Conservation (phyloP, 805 yeast species). For the Hanseniaspora pseudoguilliermondii region DNA sequence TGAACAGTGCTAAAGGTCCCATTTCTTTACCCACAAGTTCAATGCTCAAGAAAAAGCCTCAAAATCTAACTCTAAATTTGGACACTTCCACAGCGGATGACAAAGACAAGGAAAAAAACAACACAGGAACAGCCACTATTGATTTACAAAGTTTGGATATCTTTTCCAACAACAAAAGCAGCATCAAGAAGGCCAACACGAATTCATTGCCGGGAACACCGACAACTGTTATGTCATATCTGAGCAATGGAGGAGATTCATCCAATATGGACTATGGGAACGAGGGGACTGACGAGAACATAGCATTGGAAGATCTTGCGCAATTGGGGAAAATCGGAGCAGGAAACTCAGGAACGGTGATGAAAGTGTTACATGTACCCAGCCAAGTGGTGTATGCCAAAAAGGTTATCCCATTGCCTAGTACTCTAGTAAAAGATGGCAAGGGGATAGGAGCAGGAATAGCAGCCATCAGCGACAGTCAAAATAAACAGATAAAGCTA, state of each 20-base stretch:
- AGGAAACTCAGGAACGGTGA: conserved; percentile 89
- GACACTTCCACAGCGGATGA: not conserved
- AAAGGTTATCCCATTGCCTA: conserved; percentile 60
- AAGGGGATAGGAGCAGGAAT: conserved; percentile 38
- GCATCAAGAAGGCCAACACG: not conserved
- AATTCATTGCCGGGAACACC: conserved; percentile 2
- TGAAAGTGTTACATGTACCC: conserved; percentile 79
- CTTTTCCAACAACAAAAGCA: not conserved
- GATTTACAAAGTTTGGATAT: conserved; percentile 7
- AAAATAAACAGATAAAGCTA: conserved; percentile 44
- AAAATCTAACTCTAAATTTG: not conserved
- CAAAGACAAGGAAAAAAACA: not conserved
- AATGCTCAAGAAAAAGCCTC: not conserved
- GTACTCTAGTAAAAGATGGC: conserved; percentile 30
- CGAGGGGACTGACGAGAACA: not conserved
- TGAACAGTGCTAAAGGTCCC: not conserved
- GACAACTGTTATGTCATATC: not conserved
- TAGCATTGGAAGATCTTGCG: conserved; percentile 47
- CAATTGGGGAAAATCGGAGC: conserved; percentile 69
- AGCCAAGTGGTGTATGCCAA: conserved; percentile 82
- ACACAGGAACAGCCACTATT: conserved; percentile 6
- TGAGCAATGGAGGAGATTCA: not conserved
- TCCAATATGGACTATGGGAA: not conserved
- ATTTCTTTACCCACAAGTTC: not conserved
- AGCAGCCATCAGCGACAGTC: conserved; percentile 13